phyloP scores from a whole-genome alignment of 352 stramenopile genomes.

The Saprolegnia diclina region DNA sequence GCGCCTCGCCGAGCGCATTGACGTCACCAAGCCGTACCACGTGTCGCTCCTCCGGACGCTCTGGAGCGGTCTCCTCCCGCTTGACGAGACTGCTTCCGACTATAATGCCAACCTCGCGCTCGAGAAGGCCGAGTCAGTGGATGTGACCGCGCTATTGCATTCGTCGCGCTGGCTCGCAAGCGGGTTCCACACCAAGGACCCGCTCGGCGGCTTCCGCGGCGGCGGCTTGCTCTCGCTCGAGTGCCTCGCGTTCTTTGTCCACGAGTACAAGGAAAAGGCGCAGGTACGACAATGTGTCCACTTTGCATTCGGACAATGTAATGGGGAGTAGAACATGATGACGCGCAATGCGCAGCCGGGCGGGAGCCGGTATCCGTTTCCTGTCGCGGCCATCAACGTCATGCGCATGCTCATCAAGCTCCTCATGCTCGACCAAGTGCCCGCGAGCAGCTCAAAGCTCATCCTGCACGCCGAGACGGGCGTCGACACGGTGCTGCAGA shows the following conservation, averaged over 20 bases:
- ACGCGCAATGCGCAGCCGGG: conserved; percentile 56
- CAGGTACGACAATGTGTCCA: not conserved
- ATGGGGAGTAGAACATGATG: conserved; percentile 50
- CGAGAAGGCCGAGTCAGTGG: conserved; percentile 27
- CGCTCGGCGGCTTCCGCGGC: conserved; percentile 67
- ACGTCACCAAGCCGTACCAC: conserved; percentile 45
- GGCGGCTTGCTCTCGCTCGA: conserved; percentile 68
- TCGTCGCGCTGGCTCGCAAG: conserved; percentile 62
- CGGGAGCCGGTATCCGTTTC: conserved; percentile 75
- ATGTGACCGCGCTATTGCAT: conserved; percentile 46
- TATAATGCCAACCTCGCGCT: conserved; percentile 23
- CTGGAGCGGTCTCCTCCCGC: conserved; percentile 50
- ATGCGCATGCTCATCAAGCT: conserved; percentile 80
- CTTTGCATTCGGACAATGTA: not conserved
- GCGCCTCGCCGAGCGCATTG: conserved; percentile 63
- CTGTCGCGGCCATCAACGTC: conserved; percentile 80
- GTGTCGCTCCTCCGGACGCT: conserved; percentile 59
- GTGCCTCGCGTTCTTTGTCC: conserved; percentile 64
- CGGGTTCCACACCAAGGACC: conserved; percentile 77
- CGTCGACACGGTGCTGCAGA: conserved; percentile 53
- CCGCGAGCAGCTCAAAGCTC: conserved; percentile 63
- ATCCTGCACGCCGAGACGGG: conserved; percentile 49
- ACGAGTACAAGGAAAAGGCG: conserved; percentile 75
- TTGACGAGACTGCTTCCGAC: conserved; percentile 26
- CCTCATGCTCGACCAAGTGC: conserved; percentile 72